Evolutionary conservation across 169 alveolate genomes (phyloP).

Genomic region (Eimeria sp.): DNA sequence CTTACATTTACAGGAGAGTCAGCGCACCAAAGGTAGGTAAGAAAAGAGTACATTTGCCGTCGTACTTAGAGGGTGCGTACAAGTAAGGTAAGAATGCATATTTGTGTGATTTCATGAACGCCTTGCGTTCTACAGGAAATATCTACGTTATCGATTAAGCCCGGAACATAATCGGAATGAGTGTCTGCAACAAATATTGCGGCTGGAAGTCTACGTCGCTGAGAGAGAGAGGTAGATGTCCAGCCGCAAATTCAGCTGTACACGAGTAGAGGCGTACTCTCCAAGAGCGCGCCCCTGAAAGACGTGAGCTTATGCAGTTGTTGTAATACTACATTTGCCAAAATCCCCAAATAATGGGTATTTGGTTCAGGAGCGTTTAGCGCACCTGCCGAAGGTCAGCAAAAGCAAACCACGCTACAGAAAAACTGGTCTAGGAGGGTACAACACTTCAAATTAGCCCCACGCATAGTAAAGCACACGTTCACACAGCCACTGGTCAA

Average conservation of each 20-base stretch:
- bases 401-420: not conserved
- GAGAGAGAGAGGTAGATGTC: not conserved
- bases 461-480: not conserved
- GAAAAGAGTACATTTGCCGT: not conserved
- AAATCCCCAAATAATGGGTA: not conserved
- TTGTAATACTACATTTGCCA: not conserved
- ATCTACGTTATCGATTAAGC: not conserved
- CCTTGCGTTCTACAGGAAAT: no score
- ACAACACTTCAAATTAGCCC: not conserved
- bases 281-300: not conserved
- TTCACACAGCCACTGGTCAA: not conserved
- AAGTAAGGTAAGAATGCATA: no score
- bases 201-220: not conserved
- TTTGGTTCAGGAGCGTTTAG: not conserved
- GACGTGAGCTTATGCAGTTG: not conserved
- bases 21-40: not conserved
- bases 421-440: not conserved
- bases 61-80: no score
- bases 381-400: not conserved
- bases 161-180: not conserved
- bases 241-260: no score
- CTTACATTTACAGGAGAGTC: not conserved
- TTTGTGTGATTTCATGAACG: no score
- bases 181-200: not conserved
- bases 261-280: no score